Percentiles rank a stretch among this genome's conserved stretches.
phyloP scores from a whole-genome alignment of 805 yeast genomes.

The Candida peoriensis region DNA sequence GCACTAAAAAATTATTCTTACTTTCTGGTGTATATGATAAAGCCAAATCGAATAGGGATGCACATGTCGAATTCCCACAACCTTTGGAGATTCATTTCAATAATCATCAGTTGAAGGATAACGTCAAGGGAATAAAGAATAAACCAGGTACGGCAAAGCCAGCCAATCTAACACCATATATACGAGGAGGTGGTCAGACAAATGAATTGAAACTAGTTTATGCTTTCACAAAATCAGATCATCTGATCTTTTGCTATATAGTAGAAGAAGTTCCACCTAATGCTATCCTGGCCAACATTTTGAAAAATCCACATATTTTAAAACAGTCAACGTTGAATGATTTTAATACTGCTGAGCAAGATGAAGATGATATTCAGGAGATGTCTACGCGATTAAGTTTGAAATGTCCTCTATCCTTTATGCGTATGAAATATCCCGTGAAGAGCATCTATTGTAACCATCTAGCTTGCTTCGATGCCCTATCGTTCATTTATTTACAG shows the following conservation, averaged over 20 bases:
- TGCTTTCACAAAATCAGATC: constrained; percentile 50
- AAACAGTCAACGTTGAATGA: constrained; percentile 44
- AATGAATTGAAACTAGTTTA: constrained; percentile 51
- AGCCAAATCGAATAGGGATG: constrained; percentile 23
- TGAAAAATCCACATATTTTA: constrained; percentile 46
- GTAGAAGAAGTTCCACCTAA: constrained; percentile 45
- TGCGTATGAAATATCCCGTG: constrained; percentile 66
- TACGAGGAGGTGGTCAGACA: constrained; percentile 26
- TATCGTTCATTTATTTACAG: constrained; percentile 69
- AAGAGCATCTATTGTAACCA: constrained; percentile 72
- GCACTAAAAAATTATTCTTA: constrained; percentile 38
- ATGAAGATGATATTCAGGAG: constrained; percentile 69
- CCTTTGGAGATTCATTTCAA: constrained; percentile 69
- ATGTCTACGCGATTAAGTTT: constrained; percentile 62
- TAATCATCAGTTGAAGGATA: constrained; percentile 40
- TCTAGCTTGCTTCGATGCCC: constrained; percentile 83
- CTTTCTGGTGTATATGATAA: constrained; percentile 46
- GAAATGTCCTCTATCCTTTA: constrained; percentile 74
- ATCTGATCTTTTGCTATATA: constrained; percentile 50
- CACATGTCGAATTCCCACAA: constrained; percentile 57
- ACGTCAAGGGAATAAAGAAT: constrained; percentile 71
- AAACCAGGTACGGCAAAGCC: constrained; percentile 78
- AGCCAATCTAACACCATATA: constrained; percentile 60
- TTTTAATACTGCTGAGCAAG: constrained; percentile 40
- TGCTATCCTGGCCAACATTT: constrained; percentile 35